Base-by-base conservation (phyloP, 1,284 basidiomycete genomes). In the Rhodotorula sp. region DNA sequence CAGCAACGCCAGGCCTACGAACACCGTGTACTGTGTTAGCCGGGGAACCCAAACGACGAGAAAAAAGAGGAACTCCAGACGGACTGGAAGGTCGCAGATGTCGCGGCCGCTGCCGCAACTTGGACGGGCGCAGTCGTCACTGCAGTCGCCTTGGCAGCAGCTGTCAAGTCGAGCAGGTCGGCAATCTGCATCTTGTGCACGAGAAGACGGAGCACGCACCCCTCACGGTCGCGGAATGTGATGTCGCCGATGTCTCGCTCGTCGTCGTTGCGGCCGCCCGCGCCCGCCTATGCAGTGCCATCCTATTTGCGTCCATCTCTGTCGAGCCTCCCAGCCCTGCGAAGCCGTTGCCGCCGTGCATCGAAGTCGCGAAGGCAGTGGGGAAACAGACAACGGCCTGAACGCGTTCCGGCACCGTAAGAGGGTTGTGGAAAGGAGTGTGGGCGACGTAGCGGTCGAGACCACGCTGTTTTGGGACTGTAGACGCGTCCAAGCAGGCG, bases 1-100 rank as follows among this genome's bases (percentile, higher is more conserved):
- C 68, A 1, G 60, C 59, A 34, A 59, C 52, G n/a, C 64, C 64
- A 9, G 52, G 64, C 24, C 64, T 66, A 46, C 4, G 20, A 15
- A 19, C 7, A 5, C 17, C 13, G 39, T 44, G 39, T 17, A 44
- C 39, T 10, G 39, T 44, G 39, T 44, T 17, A 44, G 9, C 3
- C 3, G 4, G 44, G 56, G 62, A n/a, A 11, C 24, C 20, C 15
- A 34, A 39, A 4, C 17, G 22, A 34, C 11, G 22, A 3, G 24
- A 7, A 15, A 24, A 24, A 11, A n/a, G 4, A 30, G 10, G 48
- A 9, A 46, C 24, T 4, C 10, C 4, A 17, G 27, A 27, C 66
- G 46, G 27, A 63, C 61, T 36, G 36, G 57, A 67, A 63, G 2
- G 65, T 44, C 11, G 52, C 29, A 32, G 59, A 61, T 17, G 57